These are phyloP conservation scores for Phytophthora vignae DNA, from an alignment of 352 stramenopile genomes.

Conservation along the genomic window DNA sequence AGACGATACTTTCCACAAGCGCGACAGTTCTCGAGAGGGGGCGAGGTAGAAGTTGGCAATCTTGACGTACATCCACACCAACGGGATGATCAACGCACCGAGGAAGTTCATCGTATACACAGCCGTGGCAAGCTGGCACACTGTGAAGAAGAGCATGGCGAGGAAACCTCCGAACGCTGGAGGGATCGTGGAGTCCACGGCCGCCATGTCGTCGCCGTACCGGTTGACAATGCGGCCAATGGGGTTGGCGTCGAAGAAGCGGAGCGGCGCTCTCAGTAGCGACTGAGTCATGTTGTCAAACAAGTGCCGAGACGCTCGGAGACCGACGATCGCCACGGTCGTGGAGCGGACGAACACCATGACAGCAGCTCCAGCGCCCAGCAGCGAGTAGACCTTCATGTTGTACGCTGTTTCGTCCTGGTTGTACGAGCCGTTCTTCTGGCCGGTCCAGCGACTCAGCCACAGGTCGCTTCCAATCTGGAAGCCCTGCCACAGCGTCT, in stretches of 20 bases:
- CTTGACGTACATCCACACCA: conserved; percentile 85
- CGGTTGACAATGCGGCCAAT: conserved; percentile 91
- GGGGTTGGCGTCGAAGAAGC: conserved; percentile 94
- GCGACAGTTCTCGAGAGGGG: conserved; percentile 49
- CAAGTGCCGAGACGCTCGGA: conserved; percentile 57
- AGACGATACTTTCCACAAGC: conserved; percentile 43
- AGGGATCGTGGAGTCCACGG: conserved; percentile 81
- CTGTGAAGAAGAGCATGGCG: conserved; percentile 68
- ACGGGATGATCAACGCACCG: conserved; percentile 76
- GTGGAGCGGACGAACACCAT: conserved; percentile 44
- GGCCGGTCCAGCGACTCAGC: conserved; percentile 47
- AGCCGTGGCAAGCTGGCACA: conserved; percentile 80
- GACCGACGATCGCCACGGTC: conserved; percentile 45
- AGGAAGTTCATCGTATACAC: conserved; percentile 79
- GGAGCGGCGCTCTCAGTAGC: conserved; percentile 86
- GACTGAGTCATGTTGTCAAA: conserved; percentile 89
- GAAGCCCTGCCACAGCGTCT: conserved; percentile 45
- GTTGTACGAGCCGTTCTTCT: conserved; percentile 36
- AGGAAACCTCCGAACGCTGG: conserved; percentile 50
- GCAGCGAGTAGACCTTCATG: conserved; percentile 43
- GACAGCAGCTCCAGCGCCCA: conserved; percentile 33
- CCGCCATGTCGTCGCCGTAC: conserved; percentile 91
- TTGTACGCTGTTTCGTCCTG: conserved; percentile 30
- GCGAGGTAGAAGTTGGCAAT: conserved; percentile 47
- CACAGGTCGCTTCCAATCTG: conserved; percentile 48